Conservation (phyloP, 352 stramenopile species). For the Discostella stelligera region DNA sequence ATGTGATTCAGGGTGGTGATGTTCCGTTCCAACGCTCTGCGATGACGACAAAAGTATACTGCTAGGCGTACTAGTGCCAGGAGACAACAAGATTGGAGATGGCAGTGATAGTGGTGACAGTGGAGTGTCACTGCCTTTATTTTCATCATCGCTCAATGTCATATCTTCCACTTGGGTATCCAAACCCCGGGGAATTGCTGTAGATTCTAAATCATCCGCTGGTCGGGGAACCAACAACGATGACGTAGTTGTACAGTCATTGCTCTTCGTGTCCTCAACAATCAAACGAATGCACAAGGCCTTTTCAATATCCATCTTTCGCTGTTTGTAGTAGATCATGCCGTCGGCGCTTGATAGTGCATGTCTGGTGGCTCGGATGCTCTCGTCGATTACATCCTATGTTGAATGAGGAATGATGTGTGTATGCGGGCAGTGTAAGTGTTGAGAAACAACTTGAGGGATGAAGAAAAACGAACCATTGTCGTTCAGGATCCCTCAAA, state of each 20-base stretch:
- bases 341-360: neutral
- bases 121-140: neutral
- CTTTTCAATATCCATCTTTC: conserved; percentile 20
- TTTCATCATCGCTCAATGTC: neutral
- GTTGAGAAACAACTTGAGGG: neutral
- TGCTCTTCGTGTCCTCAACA: neutral
- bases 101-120: neutral
- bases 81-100: too few relatives aligned
- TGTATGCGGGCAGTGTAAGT: neutral
- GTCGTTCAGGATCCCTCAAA: too few relatives aligned
- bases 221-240: too few relatives aligned
- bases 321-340: conserved; percentile 10
- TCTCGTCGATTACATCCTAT: conserved; percentile 20
- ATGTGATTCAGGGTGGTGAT: neutral
- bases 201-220: too few relatives aligned
- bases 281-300: conserved; percentile 12
- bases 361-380: neutral
- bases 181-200: too few relatives aligned
- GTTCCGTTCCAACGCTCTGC: too few relatives aligned
- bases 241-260: too few relatives aligned
- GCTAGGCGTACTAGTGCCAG: too few relatives aligned
- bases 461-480: neutral
- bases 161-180: neutral
- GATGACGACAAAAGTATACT: too few relatives aligned
- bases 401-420: neutral